A percentile compares a stretch with the other conserved stretches of the same genome.
phyloP scores from a whole-genome alignment of 1,139 yeast species.

The Kazachstania sp. region DNA sequence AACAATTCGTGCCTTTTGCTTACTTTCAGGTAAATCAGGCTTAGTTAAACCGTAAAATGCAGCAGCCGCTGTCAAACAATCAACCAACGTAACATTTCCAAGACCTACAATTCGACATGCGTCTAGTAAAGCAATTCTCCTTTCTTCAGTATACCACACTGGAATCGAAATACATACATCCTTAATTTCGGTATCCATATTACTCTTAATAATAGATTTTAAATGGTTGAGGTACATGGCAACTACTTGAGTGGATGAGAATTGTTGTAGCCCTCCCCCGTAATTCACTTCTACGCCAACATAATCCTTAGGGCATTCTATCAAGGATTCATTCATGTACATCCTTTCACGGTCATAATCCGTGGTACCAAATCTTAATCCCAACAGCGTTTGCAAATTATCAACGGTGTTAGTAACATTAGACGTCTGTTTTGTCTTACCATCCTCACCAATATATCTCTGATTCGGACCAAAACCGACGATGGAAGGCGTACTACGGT shows the following conservation, averaged over 20 bases:
- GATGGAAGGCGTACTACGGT: conserved; percentile 89
- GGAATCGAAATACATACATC: conserved; percentile 95
- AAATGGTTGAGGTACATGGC: conserved; percentile 93
- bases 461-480: conserved; percentile 85
- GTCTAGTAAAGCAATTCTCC: conserved; percentile 92
- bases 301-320: conserved; percentile 53
- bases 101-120: conserved; percentile 93
- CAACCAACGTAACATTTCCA: conserved; percentile 94
- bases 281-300: conserved; percentile 80
- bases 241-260: conserved; percentile 78
- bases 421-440: conserved; percentile 91
- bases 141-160: conserved; percentile 91
- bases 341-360: conserved; percentile 68
- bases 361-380: conserved; percentile 65
- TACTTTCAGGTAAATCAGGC: conserved; percentile 73
- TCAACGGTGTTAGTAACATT: conserved; percentile 94
- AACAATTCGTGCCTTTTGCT: conserved; percentile 58
- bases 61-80: conserved; percentile 97
- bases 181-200: conserved; percentile 67
- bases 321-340: conserved; percentile 62
- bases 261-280: conserved; percentile 68
- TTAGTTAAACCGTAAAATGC: conserved; percentile 98
- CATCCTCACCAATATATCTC: conserved; percentile 90
- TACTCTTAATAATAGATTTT: conserved; percentile 68
- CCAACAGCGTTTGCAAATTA: conserved; percentile 84